phyloP scores from a whole-genome alignment of 1,284 basidiomycete species.

The Apiotrichum porosum region DNA sequence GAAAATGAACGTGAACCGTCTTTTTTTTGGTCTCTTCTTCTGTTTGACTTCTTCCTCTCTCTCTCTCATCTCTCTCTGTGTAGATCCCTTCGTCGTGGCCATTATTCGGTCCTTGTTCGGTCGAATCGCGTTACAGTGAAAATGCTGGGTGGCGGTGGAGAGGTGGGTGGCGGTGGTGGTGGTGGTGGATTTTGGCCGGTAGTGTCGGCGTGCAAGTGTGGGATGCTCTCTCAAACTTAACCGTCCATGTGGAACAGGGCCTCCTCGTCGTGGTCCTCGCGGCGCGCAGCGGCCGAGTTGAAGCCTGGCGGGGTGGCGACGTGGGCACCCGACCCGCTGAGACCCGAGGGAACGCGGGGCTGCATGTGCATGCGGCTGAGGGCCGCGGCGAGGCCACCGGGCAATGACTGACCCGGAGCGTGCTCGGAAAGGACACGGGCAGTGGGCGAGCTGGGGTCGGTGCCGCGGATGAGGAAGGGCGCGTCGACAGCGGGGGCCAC shows the following conservation, averaged over 20 bases:
- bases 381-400: conserved; percentile 45
- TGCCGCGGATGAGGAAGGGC: conserved; percentile 28
- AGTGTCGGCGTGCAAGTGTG: too few species aligned
- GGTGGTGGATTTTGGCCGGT: too few species aligned
- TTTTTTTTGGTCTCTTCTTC: too few species aligned
- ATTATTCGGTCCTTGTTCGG: too few species aligned
- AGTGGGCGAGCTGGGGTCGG: conserved; percentile 36
- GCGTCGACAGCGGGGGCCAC: conserved; percentile 20
- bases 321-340: neutral
- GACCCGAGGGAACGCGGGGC: conserved; percentile 10
- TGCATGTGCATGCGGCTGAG: conserved; percentile 47
- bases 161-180: too few species aligned
- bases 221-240: neutral
- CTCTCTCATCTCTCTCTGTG: too few species aligned
- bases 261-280: conserved; percentile 20
- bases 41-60: neutral
- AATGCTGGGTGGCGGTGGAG: too few species aligned
- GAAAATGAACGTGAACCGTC: too few species aligned
- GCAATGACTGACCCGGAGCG: conserved; percentile 46
- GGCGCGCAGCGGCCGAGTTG: neutral
- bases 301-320: conserved; percentile 2
- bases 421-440: conserved; percentile 41
- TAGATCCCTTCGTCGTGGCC: too few species aligned
- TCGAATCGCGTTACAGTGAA: too few species aligned
- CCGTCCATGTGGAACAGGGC: conserved; percentile 23